Conservation (phyloP, 2,329 filamentous ascomycete species). For the Didymella pinodella region DNA sequence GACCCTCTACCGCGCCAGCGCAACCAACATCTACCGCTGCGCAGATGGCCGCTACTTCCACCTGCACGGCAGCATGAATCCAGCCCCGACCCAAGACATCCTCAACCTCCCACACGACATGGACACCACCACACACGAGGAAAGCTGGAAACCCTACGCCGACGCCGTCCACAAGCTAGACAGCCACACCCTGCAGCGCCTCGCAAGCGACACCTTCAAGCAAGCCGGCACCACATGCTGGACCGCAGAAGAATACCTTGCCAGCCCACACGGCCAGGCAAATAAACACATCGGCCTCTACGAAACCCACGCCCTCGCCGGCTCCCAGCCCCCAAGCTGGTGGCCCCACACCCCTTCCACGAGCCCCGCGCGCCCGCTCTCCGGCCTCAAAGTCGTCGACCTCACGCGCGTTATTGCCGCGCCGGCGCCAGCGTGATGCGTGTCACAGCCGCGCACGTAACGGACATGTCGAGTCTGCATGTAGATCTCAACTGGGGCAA, state of each 20-base stretch:
- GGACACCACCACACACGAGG: conserved; percentile 38
- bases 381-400: conserved; percentile 61
- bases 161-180: conserved; percentile 48
- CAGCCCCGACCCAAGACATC: conserved; percentile 52
- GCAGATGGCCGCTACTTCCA: conserved; percentile 59
- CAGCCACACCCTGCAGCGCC: conserved; percentile 45
- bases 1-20: conserved; percentile 40
- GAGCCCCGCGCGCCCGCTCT: conserved; percentile 53
- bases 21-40: conserved; percentile 59
- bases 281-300: conserved; percentile 54
- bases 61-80: conserved; percentile 59
- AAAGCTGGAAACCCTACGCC: conserved; percentile 45
- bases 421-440: conserved; percentile 58
- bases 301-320: conserved; percentile 45
- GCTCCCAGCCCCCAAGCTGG: conserved; percentile 50
- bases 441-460: conserved; percentile 51
- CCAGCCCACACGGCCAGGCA: conserved; percentile 54
- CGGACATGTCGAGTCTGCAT: conserved; percentile 54
- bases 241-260: conserved; percentile 50
- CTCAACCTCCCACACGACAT: conserved; percentile 47
- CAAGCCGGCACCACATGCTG: conserved; percentile 54
- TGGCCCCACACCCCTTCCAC: conserved; percentile 51
- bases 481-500: conserved; percentile 62
- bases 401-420: conserved; percentile 60
- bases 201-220: conserved; percentile 50